Conservation (phyloP, 73 alveolate genomes). For the Symbiodinium pilosum region DNA sequence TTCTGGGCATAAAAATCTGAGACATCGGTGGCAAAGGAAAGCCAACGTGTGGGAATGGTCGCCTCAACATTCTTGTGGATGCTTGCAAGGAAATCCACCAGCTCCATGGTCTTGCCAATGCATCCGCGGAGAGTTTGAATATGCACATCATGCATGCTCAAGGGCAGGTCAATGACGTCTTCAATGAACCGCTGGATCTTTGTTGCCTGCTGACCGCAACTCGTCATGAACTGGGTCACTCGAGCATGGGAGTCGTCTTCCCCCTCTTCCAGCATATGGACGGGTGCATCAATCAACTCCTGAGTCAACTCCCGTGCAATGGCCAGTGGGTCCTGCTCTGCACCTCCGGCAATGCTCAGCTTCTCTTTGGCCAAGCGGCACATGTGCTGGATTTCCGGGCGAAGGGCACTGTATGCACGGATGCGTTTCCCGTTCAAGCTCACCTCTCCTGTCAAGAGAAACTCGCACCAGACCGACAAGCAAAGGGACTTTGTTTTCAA, state of each 20-base stretch:
- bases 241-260: conserved; percentile 3
- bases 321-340: neutral
- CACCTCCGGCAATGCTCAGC: neutral
- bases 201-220: neutral
- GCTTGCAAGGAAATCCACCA: conserved; percentile 5
- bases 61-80: neutral
- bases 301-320: conserved; percentile 23
- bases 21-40: neutral
- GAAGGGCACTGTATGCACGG: neutral
- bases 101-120: neutral
- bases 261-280: conserved; percentile 12
- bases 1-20: neutral
- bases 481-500: neutral
- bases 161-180: neutral
- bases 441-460: conserved; percentile 27
- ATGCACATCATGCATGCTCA: conserved; percentile 6
- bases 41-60: neutral
- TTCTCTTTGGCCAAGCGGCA: conserved; percentile 9
- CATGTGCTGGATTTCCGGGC: conserved; percentile 20
- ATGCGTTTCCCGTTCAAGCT: neutral
- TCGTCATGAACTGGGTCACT: neutral
- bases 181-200: neutral
- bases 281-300: conserved; percentile 18
- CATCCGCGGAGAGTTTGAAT: neutral
- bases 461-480: conserved; percentile 14